Base-by-base conservation (phyloP, 495 filamentous ascomycete species). In the Penicillium silybi region DNA sequence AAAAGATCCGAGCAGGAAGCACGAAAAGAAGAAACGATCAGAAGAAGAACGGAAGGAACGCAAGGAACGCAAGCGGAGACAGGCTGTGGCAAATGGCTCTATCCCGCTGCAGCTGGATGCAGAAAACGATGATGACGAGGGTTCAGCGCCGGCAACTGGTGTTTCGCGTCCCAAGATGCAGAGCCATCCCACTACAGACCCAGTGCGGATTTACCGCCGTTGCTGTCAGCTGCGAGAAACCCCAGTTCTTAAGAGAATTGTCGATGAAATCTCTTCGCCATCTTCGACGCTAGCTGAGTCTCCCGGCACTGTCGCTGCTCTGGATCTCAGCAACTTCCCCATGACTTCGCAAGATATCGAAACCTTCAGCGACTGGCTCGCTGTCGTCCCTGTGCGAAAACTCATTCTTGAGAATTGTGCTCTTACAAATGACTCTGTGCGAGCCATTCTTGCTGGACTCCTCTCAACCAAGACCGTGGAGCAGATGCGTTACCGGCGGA, bases 151-250 rank as follows among this genome's bases (percentile, higher is more conserved):
- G 44, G 58, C 64, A 10, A 65, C 64, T 48, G 55, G 54, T 10
- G 42, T 22, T 13, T 35, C 64, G 11, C 69, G 68, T 18, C 52
- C 82, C 16, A 83, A 75, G 51, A 74, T 80, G 13, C 84, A 87
- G 56, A 78, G 81, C 45, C 80, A 78, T 26, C 90, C 92, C 0
- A 97, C 92, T 4, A 96, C 87, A 16, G 92, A 96, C 63, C 92
- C 93, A 6, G 79, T 91, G 8, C 81, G 92, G 49, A 96, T 98
- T 65, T 98, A 98, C 67, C 82, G 91, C 44, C 82, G 93, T 48
- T 97, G 93, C 65, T 97, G 93, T 61, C 92, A 97, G 61, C 73
- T 98, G 20, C 77, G 93, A 54, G 93, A 97, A 70, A 92, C 90
- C 0, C 88, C 88, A 1, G 88, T 95, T 34, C 74, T 97, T 19